Evolutionary conservation across 1,139 yeast species (phyloP).

Genomic region (Candida sp.): DNA sequence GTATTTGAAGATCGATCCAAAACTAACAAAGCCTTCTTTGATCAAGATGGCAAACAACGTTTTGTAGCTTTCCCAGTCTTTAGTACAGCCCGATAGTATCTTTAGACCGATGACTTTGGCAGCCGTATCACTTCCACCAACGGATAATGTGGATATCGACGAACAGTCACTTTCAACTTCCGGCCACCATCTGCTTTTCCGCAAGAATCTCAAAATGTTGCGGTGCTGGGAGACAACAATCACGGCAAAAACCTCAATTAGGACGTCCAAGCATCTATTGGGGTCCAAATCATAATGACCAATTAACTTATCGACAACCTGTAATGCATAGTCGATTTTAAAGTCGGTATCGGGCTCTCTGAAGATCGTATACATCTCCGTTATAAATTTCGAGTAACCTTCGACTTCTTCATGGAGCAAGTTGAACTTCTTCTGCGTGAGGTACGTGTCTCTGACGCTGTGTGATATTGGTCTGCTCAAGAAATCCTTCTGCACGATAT

Average conservation of each 20-base stretch:
- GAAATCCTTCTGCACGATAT: slow-evolving; percentile 41
- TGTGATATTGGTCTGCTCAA: slow-evolving; percentile 46
- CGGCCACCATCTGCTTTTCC: slow-evolving; percentile 73
- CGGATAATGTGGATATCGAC: slow-evolving; percentile 40
- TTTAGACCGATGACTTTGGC: slow-evolving; percentile 65
- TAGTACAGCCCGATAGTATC: slow-evolving; percentile 34
- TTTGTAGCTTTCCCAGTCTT: slow-evolving; percentile 46
- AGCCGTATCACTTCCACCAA: slow-evolving; percentile 70
- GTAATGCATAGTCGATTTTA: slow-evolving; percentile 51
- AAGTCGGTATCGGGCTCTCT: slow-evolving; percentile 41
- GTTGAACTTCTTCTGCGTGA: slow-evolving; percentile 75
- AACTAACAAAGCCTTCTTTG: slow-evolving; percentile 71
- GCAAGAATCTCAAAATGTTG: slow-evolving; percentile 54
- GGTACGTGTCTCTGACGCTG: slow-evolving; percentile 55
- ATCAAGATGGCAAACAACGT: slow-evolving; percentile 58
- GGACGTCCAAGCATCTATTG: slow-evolving; percentile 65
- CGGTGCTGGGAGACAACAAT: slow-evolving; percentile 48
- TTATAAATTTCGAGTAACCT: slow-evolving; percentile 75
- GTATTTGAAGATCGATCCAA: slow-evolving; percentile 64
- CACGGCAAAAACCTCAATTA: slow-evolving; percentile 55
- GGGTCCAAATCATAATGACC: slow-evolving; percentile 87
- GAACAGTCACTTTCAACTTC: slow-evolving; percentile 30
- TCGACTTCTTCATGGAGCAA: slow-evolving; percentile 79
- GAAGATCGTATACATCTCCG: slow-evolving; percentile 53
- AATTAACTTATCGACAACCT: slow-evolving; percentile 59